These are phyloP conservation scores for Paramecium caudatum DNA, from an alignment of 73 alveolate species.

Conservation along the genomic window DNA sequence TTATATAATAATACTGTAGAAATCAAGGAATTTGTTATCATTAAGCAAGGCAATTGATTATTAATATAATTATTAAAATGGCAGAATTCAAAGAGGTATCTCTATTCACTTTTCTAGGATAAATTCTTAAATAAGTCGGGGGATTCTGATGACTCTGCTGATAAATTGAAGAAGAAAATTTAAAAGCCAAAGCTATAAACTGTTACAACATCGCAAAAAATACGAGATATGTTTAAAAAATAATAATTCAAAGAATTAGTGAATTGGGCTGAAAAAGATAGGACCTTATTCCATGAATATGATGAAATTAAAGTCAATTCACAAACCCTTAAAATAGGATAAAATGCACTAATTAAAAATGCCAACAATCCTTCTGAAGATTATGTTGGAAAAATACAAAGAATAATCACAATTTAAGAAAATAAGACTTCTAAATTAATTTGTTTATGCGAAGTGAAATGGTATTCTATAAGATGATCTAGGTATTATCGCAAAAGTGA, in stretches of 20 bases:
- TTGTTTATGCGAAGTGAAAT: slow-evolving; percentile 51
- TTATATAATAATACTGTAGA: background rate
- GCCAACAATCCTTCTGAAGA: slow-evolving; percentile 10
- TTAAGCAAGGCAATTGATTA: background rate
- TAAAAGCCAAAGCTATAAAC: background rate
- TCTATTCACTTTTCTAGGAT: background rate
- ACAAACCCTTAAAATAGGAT: slow-evolving; percentile 17
- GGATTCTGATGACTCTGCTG: slow-evolving; percentile 9
- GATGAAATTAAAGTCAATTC: slow-evolving; percentile 48
- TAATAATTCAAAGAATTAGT: slow-evolving; percentile 8
- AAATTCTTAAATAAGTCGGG: background rate
- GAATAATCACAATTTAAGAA: slow-evolving; percentile 25
- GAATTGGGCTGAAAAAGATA: slow-evolving; percentile 31
- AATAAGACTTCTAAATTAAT: background rate
- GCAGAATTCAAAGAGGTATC: slow-evolving; percentile 5
- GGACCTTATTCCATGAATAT: background rate
- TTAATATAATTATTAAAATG: slow-evolving; percentile 24
- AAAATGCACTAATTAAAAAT: slow-evolving; percentile 54
- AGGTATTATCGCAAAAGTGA: slow-evolving; percentile 31
- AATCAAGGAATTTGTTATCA: slow-evolving; percentile 14
- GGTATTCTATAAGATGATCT: background rate
- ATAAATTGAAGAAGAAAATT: slow-evolving; percentile 36
- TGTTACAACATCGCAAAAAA: background rate
- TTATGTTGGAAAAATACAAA: slow-evolving; percentile 53
- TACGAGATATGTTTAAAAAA: slow-evolving; percentile 10